Base-by-base conservation (phyloP, 768 basidiomycete genomes). In the Dioszegia hungarica region DNA sequence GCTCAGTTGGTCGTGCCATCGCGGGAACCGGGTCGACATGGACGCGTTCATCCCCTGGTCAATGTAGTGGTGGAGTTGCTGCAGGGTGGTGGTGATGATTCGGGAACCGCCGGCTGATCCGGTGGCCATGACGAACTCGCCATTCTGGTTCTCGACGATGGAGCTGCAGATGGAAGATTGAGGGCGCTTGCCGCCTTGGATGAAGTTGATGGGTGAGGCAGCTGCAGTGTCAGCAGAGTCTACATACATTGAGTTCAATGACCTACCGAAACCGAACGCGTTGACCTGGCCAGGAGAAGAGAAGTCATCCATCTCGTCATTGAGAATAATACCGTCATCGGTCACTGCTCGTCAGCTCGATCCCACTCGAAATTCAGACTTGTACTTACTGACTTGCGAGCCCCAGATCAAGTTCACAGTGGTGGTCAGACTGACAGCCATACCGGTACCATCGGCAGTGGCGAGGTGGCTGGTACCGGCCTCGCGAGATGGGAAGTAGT, bases 61-160 rank as follows among this genome's bases (percentile, higher is more conserved):
- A 24, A 79, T 57, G 50, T 71, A 66, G 58, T 78, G 72, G 61
- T 77, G 62, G 20, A 78, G 59, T 43, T 78, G 58, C 54, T 79
- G 77, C 25, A 78, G 60, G 14, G 77, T 79, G 11, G 77, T 71
- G 10, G 78, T 79, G 59, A 78, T 77, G 67, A 77, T 77, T 20
- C 69, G 63, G 20, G 62, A 64, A 10, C 78, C 78, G 15, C 78
- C 78, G 12, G 78, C 78, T 0, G 74, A 70, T 25, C 78, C 78
- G 0, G 78, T 78, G 6, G 78, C 77, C 46, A 78, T 74, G 25
- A 70, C 57, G 27, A 80, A 60, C 45, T 76, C 68, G 3, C 78
- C 78, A 0, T 51, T 62, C n/a, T 66, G 57, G 54, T 78, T 70
- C 55, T 80, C 79, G 6, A 74, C 77, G 51, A 80, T 77, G 20